Evolutionary conservation across 2,329 filamentous ascomycete genomes (phyloP).

Genomic region (Colletotrichum limetticola): DNA sequence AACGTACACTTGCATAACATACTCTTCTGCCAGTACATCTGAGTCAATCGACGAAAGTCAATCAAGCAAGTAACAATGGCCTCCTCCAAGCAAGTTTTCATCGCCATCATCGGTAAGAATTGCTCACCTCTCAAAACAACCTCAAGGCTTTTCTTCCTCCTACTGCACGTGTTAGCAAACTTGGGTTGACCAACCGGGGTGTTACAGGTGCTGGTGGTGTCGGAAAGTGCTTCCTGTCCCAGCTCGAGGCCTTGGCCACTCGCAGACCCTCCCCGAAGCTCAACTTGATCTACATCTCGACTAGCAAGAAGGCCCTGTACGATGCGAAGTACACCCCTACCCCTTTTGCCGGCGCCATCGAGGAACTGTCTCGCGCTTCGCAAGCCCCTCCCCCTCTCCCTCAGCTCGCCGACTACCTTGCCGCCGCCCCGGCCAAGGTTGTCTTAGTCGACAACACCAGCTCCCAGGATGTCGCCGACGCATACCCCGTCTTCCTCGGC

Average conservation of each 20-base stretch:
- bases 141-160: not conserved
- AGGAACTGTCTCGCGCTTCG: constrained; percentile 71
- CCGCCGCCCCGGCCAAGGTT: constrained; percentile 79
- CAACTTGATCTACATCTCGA: constrained; percentile 85
- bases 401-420: constrained; percentile 81
- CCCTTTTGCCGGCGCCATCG: constrained; percentile 67
- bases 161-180: not conserved
- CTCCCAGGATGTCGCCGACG: constrained; percentile 83
- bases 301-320: constrained; percentile 85
- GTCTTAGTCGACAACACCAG: constrained; percentile 97
- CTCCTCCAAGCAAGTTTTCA: constrained; percentile 58
- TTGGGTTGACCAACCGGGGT: constrained; percentile 11
- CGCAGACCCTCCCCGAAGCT: constrained; percentile 77
- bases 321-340: constrained; percentile 77
- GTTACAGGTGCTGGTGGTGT: constrained; percentile 86
- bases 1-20: not conserved
- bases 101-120: constrained; percentile 62
- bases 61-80: constrained; percentile 47
- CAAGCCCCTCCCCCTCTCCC: constrained; percentile 74
- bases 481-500: constrained; percentile 84
- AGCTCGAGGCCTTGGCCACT: constrained; percentile 76
- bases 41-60: not conserved
- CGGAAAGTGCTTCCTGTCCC: constrained; percentile 88
- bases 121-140: not conserved
- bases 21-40: not conserved